Evolutionary conservation across 139 green algal species (phyloP), one percentile per base, ranked within the genome.

Genomic region (Closterium sp.): DNA sequence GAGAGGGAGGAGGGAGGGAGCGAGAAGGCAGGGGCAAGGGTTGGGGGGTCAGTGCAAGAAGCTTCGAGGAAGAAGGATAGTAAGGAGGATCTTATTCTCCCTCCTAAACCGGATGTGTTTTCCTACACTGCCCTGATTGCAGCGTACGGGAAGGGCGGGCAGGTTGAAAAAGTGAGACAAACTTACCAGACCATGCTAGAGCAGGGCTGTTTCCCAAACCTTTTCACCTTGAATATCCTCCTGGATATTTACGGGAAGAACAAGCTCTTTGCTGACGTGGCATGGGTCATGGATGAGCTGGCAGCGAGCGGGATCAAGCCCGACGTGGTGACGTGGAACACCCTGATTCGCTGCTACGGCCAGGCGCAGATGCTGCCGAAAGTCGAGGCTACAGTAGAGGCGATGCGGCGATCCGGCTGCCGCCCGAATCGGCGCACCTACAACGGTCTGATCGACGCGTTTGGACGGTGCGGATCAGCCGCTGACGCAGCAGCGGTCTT

Each of bases 391-490:
- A 85, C 34, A 79, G 96, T 96, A 92, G 85, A 94, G 38, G 86
- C 93, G 28, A 94, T 96, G 88, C 73, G 84, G 29, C 3, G 7
- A 30, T 45, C n/a, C n/a, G 96, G 96, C 4, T 96, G 95, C 27
- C 2, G 19, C 22, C 95, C 96, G 3, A 95, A 97, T 89, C 79
- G 86, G 9, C 93, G 96, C 88, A 94, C 96, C 0, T 96, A 94
- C 50, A 93, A 92, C 50, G 94, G 92, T 42, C 92, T 97, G 45
- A 91, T 97, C 79, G 89, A 96, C 88, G 94, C 94, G 7, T 96
- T 94, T 70, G 92, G 95, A 31, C 94, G 94, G 84, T 89, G 92
- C 24, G 92, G 90, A 84, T 92, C 90, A 24, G 32, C 45, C 11
- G 85, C 84, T 4, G 88, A 70, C 88, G 85, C 91, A 30, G 29